Base-by-base conservation (phyloP, 73 alveolate species). In the Paraurostyla sp. region DNA sequence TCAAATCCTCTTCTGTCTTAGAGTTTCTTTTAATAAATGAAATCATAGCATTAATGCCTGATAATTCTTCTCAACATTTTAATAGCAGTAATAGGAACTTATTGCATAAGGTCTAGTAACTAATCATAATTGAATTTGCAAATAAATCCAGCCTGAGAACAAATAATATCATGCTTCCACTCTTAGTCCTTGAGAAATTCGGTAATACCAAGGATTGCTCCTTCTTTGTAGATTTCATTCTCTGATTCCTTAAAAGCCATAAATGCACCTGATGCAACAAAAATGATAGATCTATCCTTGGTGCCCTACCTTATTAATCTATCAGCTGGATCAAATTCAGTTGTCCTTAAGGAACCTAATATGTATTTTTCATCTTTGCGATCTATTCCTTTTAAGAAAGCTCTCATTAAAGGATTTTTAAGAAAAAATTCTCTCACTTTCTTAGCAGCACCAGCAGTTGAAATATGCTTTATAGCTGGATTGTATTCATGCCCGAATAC, bases 111-210 rank as follows among this genome's bases (percentile, higher is more conserved):
- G 41, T 81, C 91, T 23, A 56, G 16, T 13, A 81, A 50, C 23
- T 62, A 16, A 32, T 81, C 91, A 35, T 40, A 58, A 20, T 36
- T 81, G 41, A 81, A 81, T 38, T 43, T 81, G 82, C 83, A 52
- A 13, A 81, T 58, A 23, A 57, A 23, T 11, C 89, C 89, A 11
- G 62, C 73, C 49, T 54, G n/a, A 16, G 75, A 49, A 52, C 91
- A 81, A 2, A 81, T 81, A 36, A 81, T 81, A 58, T 81, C 91
- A 41, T 25, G 0, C 30, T 63, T 48, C 91, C 91, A 81, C n/a
- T 35, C 71, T 6, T 58, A 50, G 22, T 27, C 82, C 13, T 65
- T 52, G 41, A 81, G 40, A 48, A 81, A 81, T 49, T 81, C 80
- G 15, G 25, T 58, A 2, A 81, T 71, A 0, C 91, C 91, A 6